Conservation (phyloP, 2,329 filamentous ascomycete genomes). For the Xylaria sp. region DNA sequence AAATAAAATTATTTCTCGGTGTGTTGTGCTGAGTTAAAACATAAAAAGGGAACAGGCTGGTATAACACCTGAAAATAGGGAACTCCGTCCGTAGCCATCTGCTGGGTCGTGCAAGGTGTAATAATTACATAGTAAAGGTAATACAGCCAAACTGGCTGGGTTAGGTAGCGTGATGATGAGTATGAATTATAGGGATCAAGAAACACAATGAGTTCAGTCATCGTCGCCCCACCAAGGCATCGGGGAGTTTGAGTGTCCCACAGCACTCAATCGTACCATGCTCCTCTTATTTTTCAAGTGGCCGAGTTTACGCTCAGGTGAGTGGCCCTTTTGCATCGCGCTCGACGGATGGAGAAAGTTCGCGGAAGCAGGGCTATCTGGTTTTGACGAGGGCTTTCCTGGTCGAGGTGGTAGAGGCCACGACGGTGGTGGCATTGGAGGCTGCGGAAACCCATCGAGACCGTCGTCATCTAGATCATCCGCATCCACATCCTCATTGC, state of each 20-base stretch:
- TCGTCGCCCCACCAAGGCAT: conserved; percentile 58
- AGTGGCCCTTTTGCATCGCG: conserved; percentile 36
- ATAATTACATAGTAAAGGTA: conserved; percentile 24
- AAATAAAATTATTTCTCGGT: conserved; percentile 15
- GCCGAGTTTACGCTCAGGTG: conserved; percentile 14
- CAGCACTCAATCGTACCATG: conserved; percentile 57
- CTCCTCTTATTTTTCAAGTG: conserved; percentile 51
- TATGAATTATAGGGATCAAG: conserved; percentile 14
- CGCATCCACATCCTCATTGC: conserved; percentile 27
- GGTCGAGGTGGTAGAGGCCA: conserved; percentile 36
- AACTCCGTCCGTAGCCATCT: background rate
- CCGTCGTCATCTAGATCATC: conserved; percentile 29
- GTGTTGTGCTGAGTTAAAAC: conserved; percentile 17
- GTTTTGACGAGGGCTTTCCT: conserved; percentile 9
- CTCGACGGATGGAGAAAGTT: conserved; percentile 39
- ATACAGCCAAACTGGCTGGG: background rate
- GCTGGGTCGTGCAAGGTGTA: background rate
- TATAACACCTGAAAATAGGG: background rate
- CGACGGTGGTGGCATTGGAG: conserved; percentile 36
- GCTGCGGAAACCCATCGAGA: conserved; percentile 29
- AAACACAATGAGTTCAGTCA: conserved; percentile 43
- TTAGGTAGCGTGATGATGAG: background rate
- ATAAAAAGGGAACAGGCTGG: background rate
- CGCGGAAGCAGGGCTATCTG: conserved; percentile 1
- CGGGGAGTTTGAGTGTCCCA: conserved; percentile 50